Conservation (phyloP, 768 basidiomycete species). For the Strobilomyces confusus region DNA sequence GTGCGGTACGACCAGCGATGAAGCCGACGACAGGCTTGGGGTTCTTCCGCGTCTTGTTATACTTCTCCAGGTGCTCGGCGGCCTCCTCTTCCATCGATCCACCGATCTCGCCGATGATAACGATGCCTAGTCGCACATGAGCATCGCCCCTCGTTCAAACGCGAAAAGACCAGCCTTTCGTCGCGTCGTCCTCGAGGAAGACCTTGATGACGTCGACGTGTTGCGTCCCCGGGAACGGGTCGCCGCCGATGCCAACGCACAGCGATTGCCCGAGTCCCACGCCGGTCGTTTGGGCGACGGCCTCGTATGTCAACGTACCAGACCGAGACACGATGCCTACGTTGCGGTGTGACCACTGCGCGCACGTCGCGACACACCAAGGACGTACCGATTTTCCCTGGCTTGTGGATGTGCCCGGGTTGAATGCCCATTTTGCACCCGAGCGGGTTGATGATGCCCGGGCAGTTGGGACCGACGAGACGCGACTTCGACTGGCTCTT, state of each 20-base stretch:
- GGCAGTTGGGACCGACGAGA: slow-evolving; percentile 98
- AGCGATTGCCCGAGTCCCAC: slow-evolving; percentile 96
- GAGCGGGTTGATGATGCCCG: slow-evolving; percentile 93
- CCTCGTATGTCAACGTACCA: slow-evolving; percentile 96
- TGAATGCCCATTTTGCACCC: slow-evolving; percentile 99
- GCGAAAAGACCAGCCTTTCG: slow-evolving; percentile 61
- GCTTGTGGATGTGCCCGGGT: slow-evolving; percentile 95
- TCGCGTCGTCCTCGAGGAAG: slow-evolving; percentile 91
- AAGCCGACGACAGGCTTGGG: slow-evolving; percentile 98
- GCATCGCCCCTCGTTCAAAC: not conserved
- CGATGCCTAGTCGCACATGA: slow-evolving; percentile 65
- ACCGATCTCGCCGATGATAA: slow-evolving; percentile 98
- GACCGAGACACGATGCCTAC: slow-evolving; percentile 92
- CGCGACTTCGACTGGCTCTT: slow-evolving; percentile 92
- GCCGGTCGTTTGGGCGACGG: slow-evolving; percentile 94
- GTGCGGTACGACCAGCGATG: slow-evolving; percentile 96
- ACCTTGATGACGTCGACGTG: slow-evolving; percentile 95
- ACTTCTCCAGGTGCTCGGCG: slow-evolving; percentile 88
- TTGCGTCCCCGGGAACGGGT: slow-evolving; percentile 94
- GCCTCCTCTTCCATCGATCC: slow-evolving; percentile 99
- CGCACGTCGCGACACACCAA: not conserved
- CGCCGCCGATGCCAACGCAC: slow-evolving; percentile 96
- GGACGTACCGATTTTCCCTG: slow-evolving; percentile 85
- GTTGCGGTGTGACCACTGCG: not conserved
- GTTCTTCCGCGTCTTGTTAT: slow-evolving; percentile 81